A percentile compares a stretch with the other conserved stretches of the same genome.
phyloP scores from a whole-genome alignment of 2,329 filamentous ascomycete genomes.

The Trichophyton verrucosum region DNA sequence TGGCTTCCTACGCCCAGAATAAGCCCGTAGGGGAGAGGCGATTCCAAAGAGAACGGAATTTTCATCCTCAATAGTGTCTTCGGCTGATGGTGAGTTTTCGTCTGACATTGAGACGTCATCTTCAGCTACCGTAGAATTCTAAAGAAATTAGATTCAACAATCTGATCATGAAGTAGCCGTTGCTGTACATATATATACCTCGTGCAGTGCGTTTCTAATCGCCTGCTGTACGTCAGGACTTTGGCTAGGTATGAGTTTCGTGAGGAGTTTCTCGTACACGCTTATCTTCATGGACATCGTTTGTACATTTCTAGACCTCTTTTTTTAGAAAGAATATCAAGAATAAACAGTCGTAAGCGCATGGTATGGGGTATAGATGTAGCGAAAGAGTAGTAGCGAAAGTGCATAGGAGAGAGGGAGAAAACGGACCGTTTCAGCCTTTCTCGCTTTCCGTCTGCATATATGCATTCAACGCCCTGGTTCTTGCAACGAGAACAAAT shows the following conservation, averaged over 20 bases:
- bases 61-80: slow-evolving; percentile 14
- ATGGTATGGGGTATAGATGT: background rate
- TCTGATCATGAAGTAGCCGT: background rate
- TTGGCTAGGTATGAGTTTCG: slow-evolving; percentile 11
- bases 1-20: slow-evolving; percentile 8
- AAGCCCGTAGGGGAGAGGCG: slow-evolving; percentile 10
- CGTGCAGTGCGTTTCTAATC: slow-evolving; percentile 12
- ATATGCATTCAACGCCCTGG: slow-evolving; percentile 20
- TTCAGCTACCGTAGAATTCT: slow-evolving; percentile 2
- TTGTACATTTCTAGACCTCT: slow-evolving; percentile 10
- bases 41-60: slow-evolving; percentile 8
- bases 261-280: slow-evolving; percentile 13
- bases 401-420: background rate
- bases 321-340: background rate
- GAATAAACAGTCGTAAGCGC: slow-evolving; percentile 1
- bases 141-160: background rate
- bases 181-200: slow-evolving; percentile 8
- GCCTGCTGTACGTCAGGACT: slow-evolving; percentile 10
- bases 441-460: slow-evolving; percentile 25
- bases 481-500: slow-evolving; percentile 24
- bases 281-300: slow-evolving; percentile 14
- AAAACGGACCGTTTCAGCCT: slow-evolving; percentile 19
- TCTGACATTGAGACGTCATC: slow-evolving; percentile 9
- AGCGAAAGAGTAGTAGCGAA: background rate
- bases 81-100: slow-evolving; percentile 7